Evolutionary conservation across 2,329 filamentous ascomycete species (phyloP), one percentile per base, ranked within the genome.

Genomic region (Colletotrichum endophyticum): DNA sequence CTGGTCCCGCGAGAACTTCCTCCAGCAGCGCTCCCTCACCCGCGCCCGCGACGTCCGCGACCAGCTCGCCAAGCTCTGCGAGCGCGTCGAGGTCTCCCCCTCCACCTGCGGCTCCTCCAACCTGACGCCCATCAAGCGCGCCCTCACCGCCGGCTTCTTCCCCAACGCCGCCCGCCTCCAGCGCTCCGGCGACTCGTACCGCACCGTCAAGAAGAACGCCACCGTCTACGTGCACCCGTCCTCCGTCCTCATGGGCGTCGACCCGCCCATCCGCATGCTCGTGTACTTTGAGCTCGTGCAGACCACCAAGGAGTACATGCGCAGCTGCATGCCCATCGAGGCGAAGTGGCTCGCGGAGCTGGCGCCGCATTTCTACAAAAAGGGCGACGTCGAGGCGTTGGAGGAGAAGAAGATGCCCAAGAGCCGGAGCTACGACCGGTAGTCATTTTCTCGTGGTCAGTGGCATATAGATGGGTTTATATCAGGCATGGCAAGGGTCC

Each of bases 301-400:
- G 80, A 96, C 95, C 49, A 94, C 91, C 32, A 98, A 98, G 87
- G 96, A 98, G 88, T 99, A 96, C 84, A 98, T 98, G 93, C 90
- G 96, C 28, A 95, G 92, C 81, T 94, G 94, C 75, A 93, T 98
- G 89, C 96, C 96, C 1, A 91, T 99, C 69, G 93, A 98, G 82
- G 89, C 94, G 0, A 92, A 93, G 82, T 98, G 96, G 96, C 84
- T 99, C 80, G 91, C 92, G 8, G 96, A 99, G 85, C 92, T 97
- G 77, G 97, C 97, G 77, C 96, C 96, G 78, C 97, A 99, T 87
- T 98, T 96, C 82, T 95, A 98, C 84, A 98, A 98, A 87, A 94
- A 95, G 87, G 94, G 95, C 86, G 96, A 98, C 82, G 84, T 98
- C 56, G 96, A 98, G 81, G 93, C 90, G 22, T 83, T 98, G 80